A percentile compares a stretch with the other conserved stretches of the same genome.
These are phyloP conservation scores for Trichosporon sp. DNA, from an alignment of 1,284 basidiomycete species.

Conservation along the genomic window DNA sequence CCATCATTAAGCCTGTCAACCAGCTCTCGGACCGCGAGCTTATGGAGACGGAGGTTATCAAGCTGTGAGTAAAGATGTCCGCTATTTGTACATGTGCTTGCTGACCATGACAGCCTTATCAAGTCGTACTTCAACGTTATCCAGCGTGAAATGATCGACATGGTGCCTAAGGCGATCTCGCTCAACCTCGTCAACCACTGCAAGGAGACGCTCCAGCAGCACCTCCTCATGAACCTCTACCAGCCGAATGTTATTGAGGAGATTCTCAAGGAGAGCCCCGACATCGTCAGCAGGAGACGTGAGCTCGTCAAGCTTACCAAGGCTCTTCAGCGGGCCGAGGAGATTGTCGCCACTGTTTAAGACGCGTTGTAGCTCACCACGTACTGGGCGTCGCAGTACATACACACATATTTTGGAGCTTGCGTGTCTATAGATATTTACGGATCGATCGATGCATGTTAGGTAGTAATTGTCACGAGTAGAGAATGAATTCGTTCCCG, in stretches of 20 bases:
- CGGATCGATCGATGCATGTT: conserved; percentile 15
- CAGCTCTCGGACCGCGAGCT: conserved; percentile 86
- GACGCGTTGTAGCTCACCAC: background rate
- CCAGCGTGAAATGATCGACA: conserved; percentile 99
- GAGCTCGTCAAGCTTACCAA: conserved; percentile 26
- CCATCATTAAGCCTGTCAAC: conserved; percentile 86
- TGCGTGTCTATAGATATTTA: conserved; percentile 10
- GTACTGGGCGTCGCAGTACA: conserved; percentile 7
- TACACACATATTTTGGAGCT: conserved; percentile 7
- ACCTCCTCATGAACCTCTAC: conserved; percentile 52
- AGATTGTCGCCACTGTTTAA: conserved; percentile 27
- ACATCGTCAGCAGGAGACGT: conserved; percentile 51
- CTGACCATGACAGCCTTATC: conserved; percentile 64
- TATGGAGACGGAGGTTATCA: conserved; percentile 99
- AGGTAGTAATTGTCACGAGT: conserved; percentile 15
- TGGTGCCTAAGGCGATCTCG: conserved; percentile 97
- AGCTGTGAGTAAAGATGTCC: conserved; percentile 62
- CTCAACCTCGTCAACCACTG: conserved; percentile 88
- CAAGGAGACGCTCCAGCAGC: conserved; percentile 69
- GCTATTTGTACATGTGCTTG: background rate
- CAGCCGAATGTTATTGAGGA: conserved; percentile 88
- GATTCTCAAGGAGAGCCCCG: conserved; percentile 79
- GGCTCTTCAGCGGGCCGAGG: conserved; percentile 23
- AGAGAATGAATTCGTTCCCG: background rate
- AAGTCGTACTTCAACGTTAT: conserved; percentile 95